Evolutionary conservation across 805 yeast genomes (phyloP), one percentile per base, ranked within the genome.

Genomic region (Clavispora fructus): DNA sequence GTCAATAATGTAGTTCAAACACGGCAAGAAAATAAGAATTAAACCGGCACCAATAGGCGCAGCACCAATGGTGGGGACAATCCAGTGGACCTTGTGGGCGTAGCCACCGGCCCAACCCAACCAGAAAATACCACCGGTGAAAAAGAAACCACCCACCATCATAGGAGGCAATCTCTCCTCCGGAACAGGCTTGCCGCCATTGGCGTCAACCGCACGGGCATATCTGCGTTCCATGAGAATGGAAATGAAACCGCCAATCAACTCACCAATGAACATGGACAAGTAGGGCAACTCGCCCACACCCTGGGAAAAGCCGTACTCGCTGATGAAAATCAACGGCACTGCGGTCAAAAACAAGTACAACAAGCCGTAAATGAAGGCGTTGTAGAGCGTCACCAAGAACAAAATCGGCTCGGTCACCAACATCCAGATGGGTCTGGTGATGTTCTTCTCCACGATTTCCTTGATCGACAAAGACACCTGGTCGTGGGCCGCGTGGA

Each of bases 331-430:
- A 31, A 87, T 82, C 54, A 82, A 71, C 38, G 95, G 95, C 53
- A 83, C 81, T 3, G 92, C 92, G 33, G 85, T 83, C 56, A 87
- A 69, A 57, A 85, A 75, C 56, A 87, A 61, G 62, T 88, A 87
- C 35, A 87, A 65, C 60, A 87, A 81, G 56, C 94, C 95, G 60
- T 87, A 87, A 44, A 88, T 79, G 62, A 86, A 86, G 1, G 94
- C 82, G 54, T 82, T 83, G 69, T 86, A 87, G 39, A 86, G 56
- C 25, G 90, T 76, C 45, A 87, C 64, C 44, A 83, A 64, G n/a
- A 86, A 69, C 49, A 87, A 63, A 52, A 86, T 83, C 17, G 95
- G 94, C 63, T 87, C 95, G 8, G 74, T 71, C 52, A 74, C 58
- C 39, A 87, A 68, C 88, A 88, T 81, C 10, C 58, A 61, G 35